Conservation (phyloP, 2,329 filamentous ascomycete genomes). For the Bipolaris bicolor region DNA sequence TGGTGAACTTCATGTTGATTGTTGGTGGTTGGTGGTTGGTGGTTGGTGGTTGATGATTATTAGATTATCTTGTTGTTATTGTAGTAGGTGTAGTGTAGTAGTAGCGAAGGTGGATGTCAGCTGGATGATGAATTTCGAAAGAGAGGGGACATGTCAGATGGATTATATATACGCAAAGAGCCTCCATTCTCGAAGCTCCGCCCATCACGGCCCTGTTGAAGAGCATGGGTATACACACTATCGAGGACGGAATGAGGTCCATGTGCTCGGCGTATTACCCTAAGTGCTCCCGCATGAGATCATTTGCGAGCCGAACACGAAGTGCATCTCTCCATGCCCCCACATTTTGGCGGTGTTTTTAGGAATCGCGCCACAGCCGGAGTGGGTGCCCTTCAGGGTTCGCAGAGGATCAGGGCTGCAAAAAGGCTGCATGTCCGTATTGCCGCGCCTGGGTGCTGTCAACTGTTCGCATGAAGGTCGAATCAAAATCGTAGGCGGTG, state of each 20-base stretch:
- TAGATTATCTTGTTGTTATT: slow-evolving; percentile 9
- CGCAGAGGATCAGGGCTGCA: not conserved
- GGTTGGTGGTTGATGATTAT: slow-evolving; percentile 17
- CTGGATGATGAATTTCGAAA: slow-evolving; percentile 6
- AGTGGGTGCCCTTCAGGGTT: not conserved
- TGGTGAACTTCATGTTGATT: slow-evolving; percentile 6
- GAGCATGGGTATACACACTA: not conserved
- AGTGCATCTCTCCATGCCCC: slow-evolving; percentile 16
- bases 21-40: slow-evolving; percentile 25
- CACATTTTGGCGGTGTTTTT: slow-evolving; percentile 10
- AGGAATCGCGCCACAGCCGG: slow-evolving; percentile 6
- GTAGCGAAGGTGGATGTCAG: slow-evolving; percentile 4
- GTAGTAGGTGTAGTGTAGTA: not conserved
- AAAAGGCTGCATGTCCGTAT: slow-evolving; percentile 1
- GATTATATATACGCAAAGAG: slow-evolving; percentile 21
- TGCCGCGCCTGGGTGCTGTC: slow-evolving; percentile 1
- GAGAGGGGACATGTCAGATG: slow-evolving; percentile 1
- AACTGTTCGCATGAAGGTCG: slow-evolving; percentile 5
- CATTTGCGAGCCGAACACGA: slow-evolving; percentile 23
- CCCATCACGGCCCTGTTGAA: not conserved
- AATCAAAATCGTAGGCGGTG: slow-evolving; percentile 8
- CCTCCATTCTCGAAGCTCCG: slow-evolving; percentile 5
- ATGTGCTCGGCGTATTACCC: slow-evolving; percentile 14
- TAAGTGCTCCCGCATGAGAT: slow-evolving; percentile 29
- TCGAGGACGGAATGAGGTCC: slow-evolving; percentile 15